A percentile compares a stretch with the other conserved stretches of the same genome.
Conservation (phyloP, 768 basidiomycete genomes). For the Hypholoma sublateritium region DNA sequence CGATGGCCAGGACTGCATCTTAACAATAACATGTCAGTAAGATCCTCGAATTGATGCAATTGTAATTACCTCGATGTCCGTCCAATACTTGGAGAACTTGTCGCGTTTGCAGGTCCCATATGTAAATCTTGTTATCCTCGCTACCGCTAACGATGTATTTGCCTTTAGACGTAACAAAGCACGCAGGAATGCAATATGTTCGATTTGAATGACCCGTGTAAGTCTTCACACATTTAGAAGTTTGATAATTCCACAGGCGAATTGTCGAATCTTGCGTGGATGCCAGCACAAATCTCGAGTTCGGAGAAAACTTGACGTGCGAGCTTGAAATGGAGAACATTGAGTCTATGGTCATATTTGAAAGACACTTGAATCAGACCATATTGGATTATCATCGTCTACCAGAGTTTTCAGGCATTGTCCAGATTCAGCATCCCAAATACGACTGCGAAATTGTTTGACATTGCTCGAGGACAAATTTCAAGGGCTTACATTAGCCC, state of each 20-base stretch:
- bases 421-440: slow-evolving; percentile 97
- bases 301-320: slow-evolving; percentile 89
- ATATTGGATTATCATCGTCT: slow-evolving; percentile 95
- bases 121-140: slow-evolving; percentile 84
- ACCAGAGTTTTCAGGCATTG: slow-evolving; percentile 97
- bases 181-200: slow-evolving; percentile 76
- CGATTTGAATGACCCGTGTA: slow-evolving; percentile 86
- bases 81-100: slow-evolving; percentile 73
- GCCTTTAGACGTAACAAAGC: slow-evolving; percentile 58
- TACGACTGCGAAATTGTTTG: slow-evolving; percentile 55
- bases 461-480: too few relatives aligned
- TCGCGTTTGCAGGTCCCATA: slow-evolving; percentile 89
- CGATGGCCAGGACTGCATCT: slow-evolving; percentile 77
- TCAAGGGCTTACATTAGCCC: slow-evolving; percentile 80
- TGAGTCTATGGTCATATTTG: background rate
- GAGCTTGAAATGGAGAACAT: slow-evolving; percentile 48
- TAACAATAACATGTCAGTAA: slow-evolving; percentile 6
- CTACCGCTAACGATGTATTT: slow-evolving; percentile 85
- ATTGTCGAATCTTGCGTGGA: slow-evolving; percentile 95
- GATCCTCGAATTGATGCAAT: background rate
- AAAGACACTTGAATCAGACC: slow-evolving; percentile 39
- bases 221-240: slow-evolving; percentile 89
- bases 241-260: slow-evolving; percentile 92
- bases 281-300: slow-evolving; percentile 85
- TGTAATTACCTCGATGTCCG: slow-evolving; percentile 70